These are phyloP conservation scores for Typha latifolia DNA, from an alignment of 176 grass and related monocot genomes.

Conservation along the genomic window DNA sequence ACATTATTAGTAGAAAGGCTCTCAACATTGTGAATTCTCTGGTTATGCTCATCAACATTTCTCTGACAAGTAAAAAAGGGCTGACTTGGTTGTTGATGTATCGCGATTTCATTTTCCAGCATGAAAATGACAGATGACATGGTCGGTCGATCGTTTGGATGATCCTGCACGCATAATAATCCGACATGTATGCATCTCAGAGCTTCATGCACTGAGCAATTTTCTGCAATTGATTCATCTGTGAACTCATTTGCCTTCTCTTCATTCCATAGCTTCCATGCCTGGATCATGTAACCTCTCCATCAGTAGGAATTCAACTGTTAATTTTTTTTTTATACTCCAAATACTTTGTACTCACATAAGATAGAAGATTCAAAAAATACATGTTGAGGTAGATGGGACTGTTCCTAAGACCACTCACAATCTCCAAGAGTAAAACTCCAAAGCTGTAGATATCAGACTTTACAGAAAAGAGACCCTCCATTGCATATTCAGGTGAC, in stretches of 20 bases:
- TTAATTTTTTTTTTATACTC: neutral
- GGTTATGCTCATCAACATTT: neutral
- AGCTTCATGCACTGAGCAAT: constrained; percentile 9
- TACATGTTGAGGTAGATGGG: neutral
- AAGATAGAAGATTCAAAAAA: constrained; percentile 19
- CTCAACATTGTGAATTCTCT: neutral
- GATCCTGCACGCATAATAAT: constrained; percentile 30
- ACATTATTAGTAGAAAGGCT: neutral
- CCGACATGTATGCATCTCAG: constrained; percentile 21
- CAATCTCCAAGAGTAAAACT: constrained; percentile 29
- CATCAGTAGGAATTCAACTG: too few relatives aligned
- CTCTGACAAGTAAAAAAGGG: neutral
- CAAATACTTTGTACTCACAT: constrained; percentile 16
- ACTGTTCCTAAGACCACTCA: constrained; percentile 32
- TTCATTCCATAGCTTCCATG: constrained; percentile 39
- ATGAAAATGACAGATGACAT: constrained; percentile 27
- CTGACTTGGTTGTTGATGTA: constrained; percentile 21
- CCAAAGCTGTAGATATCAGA: constrained; percentile 8
- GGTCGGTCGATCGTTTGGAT: constrained; percentile 20
- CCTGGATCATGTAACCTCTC: constrained; percentile 8
- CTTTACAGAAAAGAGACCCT: neutral
- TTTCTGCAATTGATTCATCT: constrained; percentile 11
- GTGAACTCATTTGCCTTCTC: constrained; percentile 7
- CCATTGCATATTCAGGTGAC: constrained; percentile 10
- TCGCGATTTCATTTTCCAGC: constrained; percentile 20